These are phyloP conservation scores for Mycosphaerelloides madeirae DNA, from an alignment of 2,329 filamentous ascomycete genomes.

Conservation along the genomic window DNA sequence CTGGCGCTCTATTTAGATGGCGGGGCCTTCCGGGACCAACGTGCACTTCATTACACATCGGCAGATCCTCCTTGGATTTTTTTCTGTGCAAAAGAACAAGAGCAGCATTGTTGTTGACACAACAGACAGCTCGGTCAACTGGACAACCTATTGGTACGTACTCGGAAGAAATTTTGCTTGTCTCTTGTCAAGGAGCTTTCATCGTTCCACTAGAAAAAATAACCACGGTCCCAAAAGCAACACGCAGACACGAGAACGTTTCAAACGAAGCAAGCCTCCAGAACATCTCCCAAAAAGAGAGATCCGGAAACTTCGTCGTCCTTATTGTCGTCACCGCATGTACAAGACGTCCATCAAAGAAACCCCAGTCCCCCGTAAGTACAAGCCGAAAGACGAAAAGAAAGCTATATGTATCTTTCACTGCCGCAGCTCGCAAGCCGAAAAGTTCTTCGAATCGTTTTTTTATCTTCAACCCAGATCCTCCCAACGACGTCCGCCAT, in stretches of 20 bases:
- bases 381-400: slow-evolving; percentile 2
- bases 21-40: not conserved
- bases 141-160: too few species aligned
- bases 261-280: not conserved
- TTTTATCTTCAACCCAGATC: slow-evolving; percentile 3
- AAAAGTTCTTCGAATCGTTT: not conserved
- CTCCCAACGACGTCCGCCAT: not conserved
- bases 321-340: slow-evolving; percentile 8
- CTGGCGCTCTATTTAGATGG: not conserved
- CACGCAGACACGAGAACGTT: too few species aligned
- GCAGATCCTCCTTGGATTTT: not conserved
- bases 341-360: slow-evolving; percentile 1
- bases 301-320: slow-evolving; percentile 2
- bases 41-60: not conserved
- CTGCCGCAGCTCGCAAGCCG: slow-evolving; percentile 1
- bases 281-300: slow-evolving; percentile 1
- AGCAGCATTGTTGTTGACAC: not conserved
- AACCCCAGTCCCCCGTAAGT: not conserved
- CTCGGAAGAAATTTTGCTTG: too few species aligned
- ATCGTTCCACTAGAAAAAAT: too few species aligned
- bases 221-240: too few species aligned
- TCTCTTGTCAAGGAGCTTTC: too few species aligned
- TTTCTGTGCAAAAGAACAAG: not conserved
- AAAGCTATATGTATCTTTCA: slow-evolving; percentile 9
- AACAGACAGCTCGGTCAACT: too few species aligned